phyloP scores from a whole-genome alignment of 2,329 filamentous ascomycete genomes.

The Hortaea sp. region DNA sequence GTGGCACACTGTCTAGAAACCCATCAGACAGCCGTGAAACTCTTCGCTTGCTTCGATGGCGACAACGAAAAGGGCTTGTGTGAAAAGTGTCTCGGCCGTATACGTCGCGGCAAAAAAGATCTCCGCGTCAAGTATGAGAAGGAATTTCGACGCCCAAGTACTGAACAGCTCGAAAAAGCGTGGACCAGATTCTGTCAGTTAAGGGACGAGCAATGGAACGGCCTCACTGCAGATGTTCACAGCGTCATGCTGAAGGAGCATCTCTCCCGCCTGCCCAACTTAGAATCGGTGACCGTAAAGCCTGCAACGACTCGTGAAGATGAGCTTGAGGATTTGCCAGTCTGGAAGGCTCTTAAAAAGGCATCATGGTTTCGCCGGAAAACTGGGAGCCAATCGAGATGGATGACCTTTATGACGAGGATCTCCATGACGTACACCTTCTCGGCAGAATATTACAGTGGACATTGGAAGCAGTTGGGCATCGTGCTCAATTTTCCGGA shows the following conservation, averaged over 20 bases:
- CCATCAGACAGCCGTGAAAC: neutral
- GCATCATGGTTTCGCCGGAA: conserved; percentile 10
- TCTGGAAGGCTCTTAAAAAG: conserved; percentile 9
- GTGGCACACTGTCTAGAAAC: neutral
- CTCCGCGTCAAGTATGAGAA: conserved; percentile 3
- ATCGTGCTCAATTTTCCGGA: conserved; percentile 7
- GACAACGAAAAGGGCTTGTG: neutral
- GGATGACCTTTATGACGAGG: conserved; percentile 3
- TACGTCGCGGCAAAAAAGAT: neutral
- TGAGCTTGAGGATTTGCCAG: conserved; percentile 2
- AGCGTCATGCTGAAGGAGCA: conserved; percentile 11
- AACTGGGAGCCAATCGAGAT: conserved; percentile 11
- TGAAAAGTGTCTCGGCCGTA: neutral
- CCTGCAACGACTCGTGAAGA: conserved; percentile 2
- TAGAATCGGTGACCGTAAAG: conserved; percentile 8
- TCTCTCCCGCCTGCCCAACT: conserved; percentile 12
- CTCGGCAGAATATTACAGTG: conserved; percentile 7
- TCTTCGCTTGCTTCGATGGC: neutral
- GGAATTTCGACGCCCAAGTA: conserved; percentile 2
- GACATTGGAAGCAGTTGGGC: conserved; percentile 11
- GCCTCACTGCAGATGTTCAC: no score
- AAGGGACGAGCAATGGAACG: no score
- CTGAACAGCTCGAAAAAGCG: no score
- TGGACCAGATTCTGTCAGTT: no score
- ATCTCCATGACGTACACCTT: conserved; percentile 3